Evolutionary conservation across 2,329 filamentous ascomycete genomes (phyloP), one percentile per base, ranked within the genome.

Genomic region (Sarocladiaceae sp.): DNA sequence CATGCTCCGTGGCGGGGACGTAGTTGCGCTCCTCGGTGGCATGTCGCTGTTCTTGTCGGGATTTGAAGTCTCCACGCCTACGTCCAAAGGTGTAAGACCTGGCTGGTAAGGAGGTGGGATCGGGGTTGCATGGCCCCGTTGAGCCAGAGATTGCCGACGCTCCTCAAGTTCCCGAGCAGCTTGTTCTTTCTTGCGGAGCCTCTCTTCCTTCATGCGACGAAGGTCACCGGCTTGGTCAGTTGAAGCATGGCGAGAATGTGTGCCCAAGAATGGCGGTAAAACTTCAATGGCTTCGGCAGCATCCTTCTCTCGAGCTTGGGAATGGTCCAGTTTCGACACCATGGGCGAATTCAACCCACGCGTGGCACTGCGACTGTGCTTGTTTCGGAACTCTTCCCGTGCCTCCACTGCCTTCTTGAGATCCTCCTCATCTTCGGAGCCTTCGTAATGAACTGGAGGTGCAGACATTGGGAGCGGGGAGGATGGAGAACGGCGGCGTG

Each of bases 111-210:
- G 90, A 51, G 89, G 82, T 4, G 87, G 82, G 48, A 96, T 94
- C 0, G 80, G 69, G 0, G 88, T 88, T 3, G 83, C 88, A 19
- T 85, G 86, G 3, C 88, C 85, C 41, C 88, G 78, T 45, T 87
- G 78, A 16, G 86, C 88, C 20, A 95, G 72, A 12, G 91, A 96
- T 57, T 86, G 80, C 47, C 91, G 82, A 21, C 91, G 81, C 56
- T 93, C 87, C 62, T 96, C 90, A 1, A 97, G 76, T 62, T 96
- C 90, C 39, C 85, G 82, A 6, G 89, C 88, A 9, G 85, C 85
- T 40, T 81, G 70, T 51, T 88, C 85, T 63, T 83, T 87, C 64
- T 83, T 85, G 39, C 74, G 65, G 48, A 79, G 76, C 37, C 78
- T 70, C 48, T 85, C 81, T 26, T 79, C 73, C 53, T 72, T 81